A percentile compares a stretch with the other conserved stretches of the same genome.
Conservation (phyloP, 1,139 yeast species). For the Pichia sp. region DNA sequence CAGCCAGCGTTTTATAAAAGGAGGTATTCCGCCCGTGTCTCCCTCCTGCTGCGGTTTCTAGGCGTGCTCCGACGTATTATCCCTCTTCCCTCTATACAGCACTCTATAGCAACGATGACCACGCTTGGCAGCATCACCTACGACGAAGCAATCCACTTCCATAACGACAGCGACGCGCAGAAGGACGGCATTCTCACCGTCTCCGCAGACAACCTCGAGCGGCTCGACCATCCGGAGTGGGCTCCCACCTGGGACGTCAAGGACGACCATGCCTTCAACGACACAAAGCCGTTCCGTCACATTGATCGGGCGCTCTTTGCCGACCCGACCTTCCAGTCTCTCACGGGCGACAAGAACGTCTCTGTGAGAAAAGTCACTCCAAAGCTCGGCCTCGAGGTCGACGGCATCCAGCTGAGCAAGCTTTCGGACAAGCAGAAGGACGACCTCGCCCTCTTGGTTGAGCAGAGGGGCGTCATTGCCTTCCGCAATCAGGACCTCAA, state of each 20-base stretch:
- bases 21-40: too few species aligned
- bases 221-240: slow-evolving; percentile 20
- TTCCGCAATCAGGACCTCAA: slow-evolving; percentile 64
- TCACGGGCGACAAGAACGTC: slow-evolving; percentile 41
- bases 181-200: slow-evolving; percentile 18
- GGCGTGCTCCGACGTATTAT: too few species aligned
- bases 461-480: slow-evolving; percentile 64
- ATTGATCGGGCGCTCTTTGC: slow-evolving; percentile 54
- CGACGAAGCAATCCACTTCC: slow-evolving; percentile 14
- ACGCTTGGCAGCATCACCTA: slow-evolving; percentile 9
- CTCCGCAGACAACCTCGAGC: slow-evolving; percentile 16
- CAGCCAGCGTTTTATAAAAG: too few species aligned
- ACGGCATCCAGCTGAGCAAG: slow-evolving; percentile 53
- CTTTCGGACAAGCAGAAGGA: slow-evolving; percentile 50
- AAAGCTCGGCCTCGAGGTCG: slow-evolving; percentile 59
- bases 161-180: slow-evolving; percentile 11
- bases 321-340: slow-evolving; percentile 47
- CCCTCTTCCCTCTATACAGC: too few species aligned
- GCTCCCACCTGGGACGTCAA: slow-evolving; percentile 47
- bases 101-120: slow-evolving; percentile 5
- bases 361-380: slow-evolving; percentile 43
- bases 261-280: slow-evolving; percentile 21
- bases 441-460: slow-evolving; percentile 60
- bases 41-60: too few species aligned
- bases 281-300: slow-evolving; percentile 42